A percentile compares a stretch with the other conserved stretches of the same genome.
Evolutionary conservation across 1,139 yeast species (phyloP).

Genomic region (Saccharomyces hybrid): DNA sequence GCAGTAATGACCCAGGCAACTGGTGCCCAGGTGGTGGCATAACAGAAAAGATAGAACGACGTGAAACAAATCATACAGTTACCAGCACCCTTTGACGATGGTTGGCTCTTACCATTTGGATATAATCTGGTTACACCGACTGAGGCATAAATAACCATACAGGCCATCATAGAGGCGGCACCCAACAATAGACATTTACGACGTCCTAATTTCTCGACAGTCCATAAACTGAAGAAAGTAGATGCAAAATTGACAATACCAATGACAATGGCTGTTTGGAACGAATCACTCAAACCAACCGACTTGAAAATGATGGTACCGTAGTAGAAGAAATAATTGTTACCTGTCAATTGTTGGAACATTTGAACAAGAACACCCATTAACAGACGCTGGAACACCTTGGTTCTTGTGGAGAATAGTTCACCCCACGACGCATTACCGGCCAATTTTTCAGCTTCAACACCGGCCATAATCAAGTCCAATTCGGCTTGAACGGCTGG

Average conservation of each 20-base stretch:
- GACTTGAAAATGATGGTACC: slow-evolving; percentile 63
- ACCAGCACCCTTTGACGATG: neutral
- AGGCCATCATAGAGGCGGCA: slow-evolving; percentile 49
- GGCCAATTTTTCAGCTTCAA: slow-evolving; percentile 38
- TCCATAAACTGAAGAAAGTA: slow-evolving; percentile 53
- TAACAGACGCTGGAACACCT: slow-evolving; percentile 49
- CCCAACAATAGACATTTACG: slow-evolving; percentile 54
- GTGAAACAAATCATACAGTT: slow-evolving; percentile 57
- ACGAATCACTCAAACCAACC: slow-evolving; percentile 59
- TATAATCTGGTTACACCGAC: slow-evolving; percentile 1
- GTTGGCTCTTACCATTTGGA: slow-evolving; percentile 1
- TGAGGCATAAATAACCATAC: slow-evolving; percentile 46
- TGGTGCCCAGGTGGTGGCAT: slow-evolving; percentile 52
- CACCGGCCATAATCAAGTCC: slow-evolving; percentile 51
- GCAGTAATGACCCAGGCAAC: slow-evolving; percentile 49
- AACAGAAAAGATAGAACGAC: slow-evolving; percentile 64
- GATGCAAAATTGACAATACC: slow-evolving; percentile 67
- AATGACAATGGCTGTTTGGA: slow-evolving; percentile 58
- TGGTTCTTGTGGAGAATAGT: slow-evolving; percentile 26
- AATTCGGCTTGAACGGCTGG: slow-evolving; percentile 46
- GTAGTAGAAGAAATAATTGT: slow-evolving; percentile 64
- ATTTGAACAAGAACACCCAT: slow-evolving; percentile 58
- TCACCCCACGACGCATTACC: slow-evolving; percentile 33
- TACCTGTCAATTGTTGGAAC: slow-evolving; percentile 66
- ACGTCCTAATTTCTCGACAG: slow-evolving; percentile 58